A percentile compares a stretch with the other conserved stretches of the same genome.
phyloP scores from a whole-genome alignment of 2,329 filamentous ascomycete species.

The Domatiomyces globalis region DNA sequence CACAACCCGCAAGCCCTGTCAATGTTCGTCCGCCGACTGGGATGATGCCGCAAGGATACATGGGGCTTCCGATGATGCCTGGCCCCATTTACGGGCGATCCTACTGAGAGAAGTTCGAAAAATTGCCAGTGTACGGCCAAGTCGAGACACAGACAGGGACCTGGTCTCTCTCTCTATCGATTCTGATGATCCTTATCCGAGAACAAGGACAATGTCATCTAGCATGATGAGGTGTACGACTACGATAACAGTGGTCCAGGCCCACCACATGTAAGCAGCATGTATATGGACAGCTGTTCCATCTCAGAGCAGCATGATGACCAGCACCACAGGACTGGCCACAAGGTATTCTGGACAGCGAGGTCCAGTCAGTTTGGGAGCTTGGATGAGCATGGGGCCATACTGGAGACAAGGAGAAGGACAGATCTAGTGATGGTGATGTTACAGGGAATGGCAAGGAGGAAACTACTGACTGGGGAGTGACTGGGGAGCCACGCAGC shows the following conservation, averaged over 20 bases:
- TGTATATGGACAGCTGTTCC: neutral
- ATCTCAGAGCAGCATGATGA: neutral
- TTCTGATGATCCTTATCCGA: neutral
- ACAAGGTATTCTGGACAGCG: neutral
- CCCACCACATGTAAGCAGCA: neutral
- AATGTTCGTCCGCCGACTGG: neutral
- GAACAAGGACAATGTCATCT: neutral
- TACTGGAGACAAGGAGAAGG: neutral
- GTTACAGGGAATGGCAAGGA: no score
- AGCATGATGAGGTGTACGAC: neutral
- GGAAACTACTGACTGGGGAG: no score
- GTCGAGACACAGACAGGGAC: neutral
- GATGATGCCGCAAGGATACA: constrained; percentile 2
- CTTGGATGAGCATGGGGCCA: neutral
- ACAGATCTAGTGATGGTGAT: neutral
- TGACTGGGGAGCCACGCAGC: no score
- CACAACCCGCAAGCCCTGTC: constrained; percentile 3
- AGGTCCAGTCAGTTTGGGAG: neutral
- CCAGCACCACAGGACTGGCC: neutral
- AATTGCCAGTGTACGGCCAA: no score
- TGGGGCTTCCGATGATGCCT: neutral
- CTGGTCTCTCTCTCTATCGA: neutral
- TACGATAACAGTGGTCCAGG: neutral
- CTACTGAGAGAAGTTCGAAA: neutral
- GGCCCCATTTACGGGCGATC: neutral